phyloP scores from a whole-genome alignment of 1,139 yeast species.

The Debaryomycetaceae sp. region DNA sequence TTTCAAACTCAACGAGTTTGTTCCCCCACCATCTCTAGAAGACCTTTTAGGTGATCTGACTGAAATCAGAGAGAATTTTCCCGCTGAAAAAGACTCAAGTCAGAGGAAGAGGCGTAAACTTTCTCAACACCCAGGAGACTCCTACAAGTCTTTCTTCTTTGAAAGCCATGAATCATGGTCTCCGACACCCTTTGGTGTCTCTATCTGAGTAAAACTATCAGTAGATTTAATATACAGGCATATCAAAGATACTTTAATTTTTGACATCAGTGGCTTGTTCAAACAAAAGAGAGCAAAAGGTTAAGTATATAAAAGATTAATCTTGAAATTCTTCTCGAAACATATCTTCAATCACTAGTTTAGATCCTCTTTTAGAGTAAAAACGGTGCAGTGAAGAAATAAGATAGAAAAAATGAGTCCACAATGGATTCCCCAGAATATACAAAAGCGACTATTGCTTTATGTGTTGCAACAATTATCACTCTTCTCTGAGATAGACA shows the following conservation, averaged over 20 bases:
- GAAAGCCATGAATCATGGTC: constrained; percentile 29
- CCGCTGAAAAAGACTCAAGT: not conserved
- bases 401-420: constrained; percentile 43
- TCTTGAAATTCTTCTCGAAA: not conserved
- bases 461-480: constrained; percentile 80
- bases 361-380: too few species aligned
- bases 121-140: not conserved
- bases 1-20: constrained; percentile 5
- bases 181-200: constrained; percentile 34
- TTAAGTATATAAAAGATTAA: not conserved
- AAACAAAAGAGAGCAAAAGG: not conserved
- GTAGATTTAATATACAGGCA: not conserved
- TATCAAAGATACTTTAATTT: not conserved
- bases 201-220: not conserved
- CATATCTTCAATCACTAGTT: too few species aligned
- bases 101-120: not conserved
- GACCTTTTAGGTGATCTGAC: constrained; percentile 5
- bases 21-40: constrained; percentile 11
- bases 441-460: constrained; percentile 75
- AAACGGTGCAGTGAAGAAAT: not conserved
- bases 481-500: constrained; percentile 77
- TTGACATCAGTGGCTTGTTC: not conserved
- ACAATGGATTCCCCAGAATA: constrained; percentile 78
- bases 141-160: constrained; percentile 17
- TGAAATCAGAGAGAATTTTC: not conserved